Conservation (phyloP, 2,329 filamentous ascomycete species). For the Sporothrix euskadiensis region DNA sequence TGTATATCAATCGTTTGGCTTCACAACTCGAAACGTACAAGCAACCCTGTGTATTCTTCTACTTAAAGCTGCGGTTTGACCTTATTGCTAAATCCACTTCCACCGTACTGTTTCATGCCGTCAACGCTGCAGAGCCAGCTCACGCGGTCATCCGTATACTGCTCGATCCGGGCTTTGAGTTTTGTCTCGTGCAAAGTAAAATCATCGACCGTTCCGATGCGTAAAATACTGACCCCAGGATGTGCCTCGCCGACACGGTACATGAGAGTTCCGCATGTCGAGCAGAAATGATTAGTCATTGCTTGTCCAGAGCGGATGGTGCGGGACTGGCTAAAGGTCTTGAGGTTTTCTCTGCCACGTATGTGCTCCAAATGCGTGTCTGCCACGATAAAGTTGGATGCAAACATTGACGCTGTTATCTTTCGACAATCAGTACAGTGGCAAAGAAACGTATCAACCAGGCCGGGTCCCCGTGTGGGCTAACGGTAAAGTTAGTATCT, state of each 20-base stretch:
- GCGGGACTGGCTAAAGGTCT: slow-evolving; percentile 46
- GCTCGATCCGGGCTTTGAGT: slow-evolving; percentile 49
- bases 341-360: slow-evolving; percentile 55
- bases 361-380: slow-evolving; percentile 50
- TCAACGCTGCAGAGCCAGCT: slow-evolving; percentile 24
- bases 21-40: too few relatives aligned
- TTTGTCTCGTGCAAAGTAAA: slow-evolving; percentile 50
- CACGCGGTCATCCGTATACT: slow-evolving; percentile 49
- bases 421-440: slow-evolving; percentile 64
- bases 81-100: neutral
- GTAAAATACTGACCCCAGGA: slow-evolving; percentile 45
- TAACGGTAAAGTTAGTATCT: slow-evolving; percentile 39
- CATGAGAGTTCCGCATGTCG: slow-evolving; percentile 57
- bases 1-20: too few relatives aligned
- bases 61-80: neutral
- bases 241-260: slow-evolving; percentile 45
- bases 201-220: slow-evolving; percentile 21
- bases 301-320: slow-evolving; percentile 49
- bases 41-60: too few relatives aligned
- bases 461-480: slow-evolving; percentile 47
- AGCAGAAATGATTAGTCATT: slow-evolving; percentile 66
- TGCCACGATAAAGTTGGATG: slow-evolving; percentile 56
- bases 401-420: slow-evolving; percentile 63
- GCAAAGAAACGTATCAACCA: slow-evolving; percentile 57
- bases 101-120: neutral